A percentile compares a stretch with the other conserved stretches of the same genome.
Evolutionary conservation across 2,329 filamentous ascomycete genomes (phyloP).

Genomic region (Fusarium fracticaudum): DNA sequence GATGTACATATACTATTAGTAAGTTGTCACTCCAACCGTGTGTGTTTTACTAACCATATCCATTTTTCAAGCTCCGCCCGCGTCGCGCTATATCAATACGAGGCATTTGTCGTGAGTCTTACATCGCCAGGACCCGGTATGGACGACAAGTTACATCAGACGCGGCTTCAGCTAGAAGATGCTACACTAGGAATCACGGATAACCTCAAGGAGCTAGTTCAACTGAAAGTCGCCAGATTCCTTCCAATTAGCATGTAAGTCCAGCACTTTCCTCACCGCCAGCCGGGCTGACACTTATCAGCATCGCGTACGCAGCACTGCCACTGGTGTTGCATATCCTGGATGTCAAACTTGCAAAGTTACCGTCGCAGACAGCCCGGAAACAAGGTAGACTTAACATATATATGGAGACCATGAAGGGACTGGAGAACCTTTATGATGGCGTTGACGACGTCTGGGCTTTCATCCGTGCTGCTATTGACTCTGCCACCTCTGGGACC

Average conservation of each 20-base stretch:
- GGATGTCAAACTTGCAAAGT: accelerated
- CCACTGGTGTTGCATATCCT: accelerated
- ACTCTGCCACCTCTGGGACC: background rate
- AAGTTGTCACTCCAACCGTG: accelerated
- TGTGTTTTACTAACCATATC: accelerated
- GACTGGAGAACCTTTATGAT: background rate
- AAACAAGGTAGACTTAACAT: background rate
- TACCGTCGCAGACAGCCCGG: background rate
- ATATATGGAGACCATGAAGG: background rate
- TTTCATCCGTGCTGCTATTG: background rate
- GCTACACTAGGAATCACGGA: slow-evolving; percentile 6
- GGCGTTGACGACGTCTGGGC: background rate
- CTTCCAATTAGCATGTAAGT: slow-evolving; percentile 26
- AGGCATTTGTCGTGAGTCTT: background rate
- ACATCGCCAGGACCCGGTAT: accelerated
- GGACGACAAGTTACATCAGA: background rate
- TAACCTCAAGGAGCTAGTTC: slow-evolving; percentile 19
- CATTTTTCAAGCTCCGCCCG: background rate
- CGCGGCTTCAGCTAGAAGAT: background rate
- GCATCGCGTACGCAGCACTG: accelerated
- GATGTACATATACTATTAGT: slow-evolving; percentile 27
- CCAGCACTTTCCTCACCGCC: accelerated
- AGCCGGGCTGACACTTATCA: background rate
- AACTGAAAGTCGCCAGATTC: slow-evolving; percentile 8
- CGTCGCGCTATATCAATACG: background rate